Evolutionary conservation across 768 basidiomycete species (phyloP), one percentile per base, ranked within the genome.

Genomic region (Lactifluus echinatus): DNA sequence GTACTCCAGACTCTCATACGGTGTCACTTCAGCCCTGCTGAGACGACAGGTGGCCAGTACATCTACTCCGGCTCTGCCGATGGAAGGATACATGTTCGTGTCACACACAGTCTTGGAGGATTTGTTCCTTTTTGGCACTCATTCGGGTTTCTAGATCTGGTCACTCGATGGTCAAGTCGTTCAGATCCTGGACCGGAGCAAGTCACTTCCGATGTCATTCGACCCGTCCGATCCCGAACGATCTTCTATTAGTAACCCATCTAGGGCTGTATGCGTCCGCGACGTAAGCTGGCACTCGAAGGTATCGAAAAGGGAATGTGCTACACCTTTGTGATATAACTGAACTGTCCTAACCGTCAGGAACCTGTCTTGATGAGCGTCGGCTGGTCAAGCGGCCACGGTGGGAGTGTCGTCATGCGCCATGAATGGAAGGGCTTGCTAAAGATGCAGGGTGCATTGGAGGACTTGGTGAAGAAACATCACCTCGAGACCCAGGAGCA

Each of bases 341-440:
- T 60, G 61, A 61, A 23, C 15, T 7, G 21, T 42, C 12, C 36
- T 42, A 8, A 40, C 21, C 6, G 10, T 15, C 67, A 88, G 82
- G 86, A 94, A 76, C 93, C 95, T 37, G 84, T 87, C 21, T 68
- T 99, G 46, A 87, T 99, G 84, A 93, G 88, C 61, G 90, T 89
- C 6, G 93, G 83, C 3, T 98, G 96, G 95, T 84, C 87, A 42
- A 77, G 73, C 37, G 73, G 74, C 28, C 72, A 76, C 31, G 79
- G 77, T 19, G 83, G 85, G 12, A 93, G 91, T 36, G 78, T 83
- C 42, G 80, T 99, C 23, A 95, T 94, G 5, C 78, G 88, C 63
- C 96, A 99, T 64, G 91, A 97, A 71, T 99, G 93, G 91, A 96
- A 94, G 71, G 93, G 94, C 6, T 72, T 94, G 53, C 79, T 80